Conservation (phyloP, 169 alveolate species). For the Babesia caballi region DNA sequence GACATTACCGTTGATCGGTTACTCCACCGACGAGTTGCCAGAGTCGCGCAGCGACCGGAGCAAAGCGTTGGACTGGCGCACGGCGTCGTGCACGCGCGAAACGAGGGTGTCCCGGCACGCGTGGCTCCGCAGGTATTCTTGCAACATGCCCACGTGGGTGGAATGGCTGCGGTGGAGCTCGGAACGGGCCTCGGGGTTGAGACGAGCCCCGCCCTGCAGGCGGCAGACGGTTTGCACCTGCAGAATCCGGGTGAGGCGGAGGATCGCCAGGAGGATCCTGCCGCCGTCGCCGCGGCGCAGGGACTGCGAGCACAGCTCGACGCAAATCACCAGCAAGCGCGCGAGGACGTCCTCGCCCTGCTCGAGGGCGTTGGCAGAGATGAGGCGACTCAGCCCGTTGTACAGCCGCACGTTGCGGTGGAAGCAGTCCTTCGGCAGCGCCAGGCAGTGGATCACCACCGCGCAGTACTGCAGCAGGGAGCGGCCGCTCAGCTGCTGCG, state of each 20-base stretch:
- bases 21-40: neutral
- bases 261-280: slow-evolving; percentile 49
- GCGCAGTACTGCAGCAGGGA: slow-evolving; percentile 49
- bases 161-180: slow-evolving; percentile 15
- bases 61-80: slow-evolving; percentile 2
- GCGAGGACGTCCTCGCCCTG: slow-evolving; percentile 29
- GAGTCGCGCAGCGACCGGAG: slow-evolving; percentile 5
- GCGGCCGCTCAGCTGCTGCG: slow-evolving; percentile 22
- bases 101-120: neutral
- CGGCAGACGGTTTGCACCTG: slow-evolving; percentile 29
- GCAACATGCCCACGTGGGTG: slow-evolving; percentile 16
- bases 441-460: slow-evolving; percentile 55
- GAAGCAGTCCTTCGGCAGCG: slow-evolving; percentile 52
- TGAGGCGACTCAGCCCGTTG: slow-evolving; percentile 43
- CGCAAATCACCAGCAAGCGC: slow-evolving; percentile 32
- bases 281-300: slow-evolving; percentile 47
- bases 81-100: slow-evolving; percentile 18
- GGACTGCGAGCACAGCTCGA: slow-evolving; percentile 54
- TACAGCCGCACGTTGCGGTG: slow-evolving; percentile 40
- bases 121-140: neutral
- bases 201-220: neutral
- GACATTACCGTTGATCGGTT: too few species aligned
- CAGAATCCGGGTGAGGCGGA: slow-evolving; percentile 50
- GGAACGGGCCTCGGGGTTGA: slow-evolving; percentile 11
- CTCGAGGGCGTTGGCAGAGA: slow-evolving; percentile 55